These are phyloP conservation scores for Nematocida ironsii DNA, from an alignment of 371 early-diverging fungal species.

Conservation along the genomic window DNA sequence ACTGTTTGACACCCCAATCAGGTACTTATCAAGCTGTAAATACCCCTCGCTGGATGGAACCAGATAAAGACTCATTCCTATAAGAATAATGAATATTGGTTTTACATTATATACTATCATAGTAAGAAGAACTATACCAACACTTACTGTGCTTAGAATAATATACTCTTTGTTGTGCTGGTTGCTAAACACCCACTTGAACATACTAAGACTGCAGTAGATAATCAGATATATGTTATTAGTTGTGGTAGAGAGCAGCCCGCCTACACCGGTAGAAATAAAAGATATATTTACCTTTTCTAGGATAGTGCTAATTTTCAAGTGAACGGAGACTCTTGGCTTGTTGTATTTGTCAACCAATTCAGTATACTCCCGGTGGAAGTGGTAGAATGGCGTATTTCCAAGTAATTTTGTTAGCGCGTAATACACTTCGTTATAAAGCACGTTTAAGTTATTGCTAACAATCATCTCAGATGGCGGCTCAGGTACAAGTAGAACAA, in stretches of 20 bases:
- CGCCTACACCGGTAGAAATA: constrained; percentile 27
- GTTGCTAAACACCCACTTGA: constrained; percentile 42
- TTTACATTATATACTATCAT: constrained; percentile 21
- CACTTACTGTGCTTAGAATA: constrained; percentile 6
- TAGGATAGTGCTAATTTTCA: neutral
- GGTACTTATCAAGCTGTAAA: constrained; percentile 1
- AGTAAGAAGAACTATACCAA: constrained; percentile 24
- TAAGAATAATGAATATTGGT: constrained; percentile 40
- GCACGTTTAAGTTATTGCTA: neutral
- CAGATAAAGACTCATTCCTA: constrained; percentile 47
- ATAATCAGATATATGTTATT: constrained; percentile 37
- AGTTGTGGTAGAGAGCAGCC: constrained; percentile 17
- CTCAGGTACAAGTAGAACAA: constrained; percentile 2
- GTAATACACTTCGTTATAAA: constrained; percentile 39
- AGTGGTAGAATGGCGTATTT: constrained; percentile 16
- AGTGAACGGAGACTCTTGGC: neutral
- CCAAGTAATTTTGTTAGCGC: constrained; percentile 6
- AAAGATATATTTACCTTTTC: constrained; percentile 56
- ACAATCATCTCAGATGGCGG: constrained; percentile 39
- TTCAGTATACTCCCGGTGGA: constrained; percentile 44
- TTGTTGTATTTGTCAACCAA: constrained; percentile 25
- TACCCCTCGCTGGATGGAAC: constrained; percentile 26
- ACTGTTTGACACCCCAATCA: constrained; percentile 13
- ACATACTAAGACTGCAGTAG: constrained; percentile 33
- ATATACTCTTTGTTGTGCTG: constrained; percentile 10